Evolutionary conservation across 2,329 filamentous ascomycete genomes (phyloP).

Genomic region (Xylaria sp.): DNA sequence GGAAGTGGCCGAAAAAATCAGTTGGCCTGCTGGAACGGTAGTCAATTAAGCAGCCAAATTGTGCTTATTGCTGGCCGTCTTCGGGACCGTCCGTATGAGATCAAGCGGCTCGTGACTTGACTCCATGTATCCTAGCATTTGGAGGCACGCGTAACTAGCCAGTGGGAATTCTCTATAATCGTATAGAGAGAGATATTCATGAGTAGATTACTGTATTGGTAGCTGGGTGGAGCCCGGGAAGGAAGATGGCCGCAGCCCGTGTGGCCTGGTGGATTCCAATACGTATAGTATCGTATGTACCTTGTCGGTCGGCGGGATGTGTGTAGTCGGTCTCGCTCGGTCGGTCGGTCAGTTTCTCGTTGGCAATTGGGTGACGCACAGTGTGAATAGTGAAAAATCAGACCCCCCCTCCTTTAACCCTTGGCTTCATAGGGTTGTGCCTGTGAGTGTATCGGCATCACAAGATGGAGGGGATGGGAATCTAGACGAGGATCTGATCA

Average conservation of each 20-base stretch:
- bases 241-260: conserved; percentile 40
- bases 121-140: conserved; percentile 19
- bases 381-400: conserved; percentile 1
- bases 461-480: background rate
- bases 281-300: conserved; percentile 4
- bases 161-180: conserved; percentile 13
- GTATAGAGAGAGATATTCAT: conserved; percentile 19
- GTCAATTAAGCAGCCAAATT: background rate
- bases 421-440: background rate
- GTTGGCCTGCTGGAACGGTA: background rate
- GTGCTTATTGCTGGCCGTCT: conserved; percentile 9
- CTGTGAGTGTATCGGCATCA: background rate
- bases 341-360: conserved; percentile 23
- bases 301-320: conserved; percentile 13
- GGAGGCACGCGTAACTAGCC: conserved; percentile 22
- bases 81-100: conserved; percentile 25
- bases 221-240: conserved; percentile 31
- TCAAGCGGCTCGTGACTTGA: conserved; percentile 15
- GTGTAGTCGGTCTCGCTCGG: conserved; percentile 23
- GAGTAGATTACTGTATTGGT: conserved; percentile 38
- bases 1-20: background rate
- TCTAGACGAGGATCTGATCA: background rate
- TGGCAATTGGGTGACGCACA: conserved; percentile 8
- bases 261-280: conserved; percentile 34
- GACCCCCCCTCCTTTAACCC: background rate